Evolutionary conservation across 2,329 filamentous ascomycete species (phyloP).

Genomic region (Botrytis sinoallii): DNA sequence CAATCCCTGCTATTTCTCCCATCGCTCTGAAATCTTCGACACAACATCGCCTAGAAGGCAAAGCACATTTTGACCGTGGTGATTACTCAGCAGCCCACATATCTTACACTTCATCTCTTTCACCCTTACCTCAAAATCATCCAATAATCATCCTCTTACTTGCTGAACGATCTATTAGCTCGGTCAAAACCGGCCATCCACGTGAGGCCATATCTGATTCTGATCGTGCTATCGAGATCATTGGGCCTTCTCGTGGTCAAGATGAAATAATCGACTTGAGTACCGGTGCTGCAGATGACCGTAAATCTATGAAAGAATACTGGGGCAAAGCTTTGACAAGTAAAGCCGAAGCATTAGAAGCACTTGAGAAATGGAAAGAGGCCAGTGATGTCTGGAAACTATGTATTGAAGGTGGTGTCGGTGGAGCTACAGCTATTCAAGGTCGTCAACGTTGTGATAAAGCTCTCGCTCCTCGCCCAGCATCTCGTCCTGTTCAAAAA

Average conservation of each 20-base stretch:
- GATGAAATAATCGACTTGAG: constrained; percentile 74
- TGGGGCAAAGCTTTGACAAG: constrained; percentile 91
- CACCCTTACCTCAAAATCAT: constrained; percentile 71
- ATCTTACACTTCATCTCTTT: constrained; percentile 75
- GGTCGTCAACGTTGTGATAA: constrained; percentile 88
- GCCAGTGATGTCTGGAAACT: constrained; percentile 76
- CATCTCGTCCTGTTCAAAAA: constrained; percentile 44
- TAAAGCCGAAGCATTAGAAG: constrained; percentile 92
- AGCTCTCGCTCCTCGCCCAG: constrained; percentile 66
- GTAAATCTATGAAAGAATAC: constrained; percentile 86
- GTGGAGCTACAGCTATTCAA: constrained; percentile 78
- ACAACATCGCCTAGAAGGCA: constrained; percentile 74
- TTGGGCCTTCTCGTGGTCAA: constrained; percentile 75
- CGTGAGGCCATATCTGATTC: constrained; percentile 84
- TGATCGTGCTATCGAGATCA: constrained; percentile 73
- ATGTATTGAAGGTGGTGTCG: constrained; percentile 80
- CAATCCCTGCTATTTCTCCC: constrained; percentile 62
- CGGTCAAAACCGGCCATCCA: constrained; percentile 86
- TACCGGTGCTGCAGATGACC: constrained; percentile 53
- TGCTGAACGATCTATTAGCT: constrained; percentile 86
- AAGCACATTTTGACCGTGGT: constrained; percentile 88
- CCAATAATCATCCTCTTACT: constrained; percentile 85
- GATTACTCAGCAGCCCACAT: constrained; percentile 86
- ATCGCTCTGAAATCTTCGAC: constrained; percentile 71
- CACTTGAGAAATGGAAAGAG: constrained; percentile 91